Evolutionary conservation across 2,329 filamentous ascomycete genomes (phyloP), one percentile per base, ranked within the genome.

Genomic region (Fusarium heterosporum): DNA sequence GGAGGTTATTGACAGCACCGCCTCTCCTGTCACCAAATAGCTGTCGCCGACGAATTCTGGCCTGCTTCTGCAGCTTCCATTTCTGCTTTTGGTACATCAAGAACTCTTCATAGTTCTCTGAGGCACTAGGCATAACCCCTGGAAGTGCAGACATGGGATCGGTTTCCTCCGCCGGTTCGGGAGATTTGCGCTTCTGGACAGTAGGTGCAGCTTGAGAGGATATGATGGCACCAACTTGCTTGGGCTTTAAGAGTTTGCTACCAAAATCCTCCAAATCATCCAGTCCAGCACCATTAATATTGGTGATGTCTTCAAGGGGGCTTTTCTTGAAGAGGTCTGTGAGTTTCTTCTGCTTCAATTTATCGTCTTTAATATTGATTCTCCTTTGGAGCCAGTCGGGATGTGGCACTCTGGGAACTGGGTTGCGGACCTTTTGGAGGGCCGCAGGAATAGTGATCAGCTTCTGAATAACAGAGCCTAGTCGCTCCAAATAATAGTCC

Each of bases 371-470:
- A 77, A 91, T 90, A 70, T 96, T 93, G 78, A 99, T 97, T 52
- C 95, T 87, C 60, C 93, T 89, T 73, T 97, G 93, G 32, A 99
- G 85, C 96, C 96, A 99, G 54, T 99, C 96, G 0, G 96, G 96
- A 79, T 99, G 96, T 8, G 92, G 85, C 13, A 99, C 93, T 68
- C 96, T 86, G 14, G 96, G 96, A 2, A 98, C 95, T 0, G 96
- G 96, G 74, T 99, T 99, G 54, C 90, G 87, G 55, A 99, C 86
- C 79, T 97, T 98, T 76, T 99, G 96, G 49, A 99, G 84, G 4
- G 96, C 96, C 16, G 96, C 96, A 4, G 96, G 96, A 69, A 99
- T 99, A 2, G 96, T 99, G 75, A 99, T 97, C 55, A 99, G 87
- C 78, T 99, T 99, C 79, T 99, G 96, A 50, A 99, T 96, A 55